Evolutionary conservation across 257 asterid species (phyloP), one percentile per base, ranked within the genome.

Genomic region (Solanum rostratum): DNA sequence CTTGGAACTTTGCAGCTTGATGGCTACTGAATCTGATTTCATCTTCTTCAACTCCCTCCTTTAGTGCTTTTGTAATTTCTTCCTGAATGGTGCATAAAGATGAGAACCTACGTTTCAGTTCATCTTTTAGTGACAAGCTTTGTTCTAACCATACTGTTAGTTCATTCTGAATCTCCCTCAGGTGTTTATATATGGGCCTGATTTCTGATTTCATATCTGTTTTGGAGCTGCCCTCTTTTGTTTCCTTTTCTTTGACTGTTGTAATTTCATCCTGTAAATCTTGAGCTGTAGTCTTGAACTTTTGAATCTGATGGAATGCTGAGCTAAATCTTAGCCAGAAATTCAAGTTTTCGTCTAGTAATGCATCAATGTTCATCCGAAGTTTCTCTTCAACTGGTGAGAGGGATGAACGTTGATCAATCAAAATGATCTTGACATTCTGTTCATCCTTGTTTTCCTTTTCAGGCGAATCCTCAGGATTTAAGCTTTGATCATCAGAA

Each of bases 241-340:
- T 88, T 89, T 87, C 92, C 78, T 91, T 96, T 10, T 87, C 93
- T 62, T 65, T 91, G 70, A 94, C 90, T 33, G 90, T 93, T 13
- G 87, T 18, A 55, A 91, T 91, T 82, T 96, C 99, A 0, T 87
- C 88, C 87, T 91, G 88, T 79, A 95, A 89, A 83, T 96, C 99
- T 68, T 90, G 90, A 16, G 89, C 95, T 45, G 92, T 92, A 19
- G 91, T 93, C 89, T 90, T 93, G 93, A 93, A 95, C 79, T 96
- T 96, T 87, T 91, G 98, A 8, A 95, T 91, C 90, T 94, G 98
- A 85, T 96, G 98, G 78, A 89, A 94, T 10, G 97, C 81, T 1
- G 98, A 91, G 94, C 99, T 96, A 60, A 96, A 96, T 83, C 98
- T 92, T 79, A 96, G 78, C 99, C 98, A 96, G 94, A 95, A 96